A percentile compares a stretch with the other conserved stretches of the same genome.
Evolutionary conservation across 257 asterid species (phyloP).

Genomic region (Prunella vulgaris): DNA sequence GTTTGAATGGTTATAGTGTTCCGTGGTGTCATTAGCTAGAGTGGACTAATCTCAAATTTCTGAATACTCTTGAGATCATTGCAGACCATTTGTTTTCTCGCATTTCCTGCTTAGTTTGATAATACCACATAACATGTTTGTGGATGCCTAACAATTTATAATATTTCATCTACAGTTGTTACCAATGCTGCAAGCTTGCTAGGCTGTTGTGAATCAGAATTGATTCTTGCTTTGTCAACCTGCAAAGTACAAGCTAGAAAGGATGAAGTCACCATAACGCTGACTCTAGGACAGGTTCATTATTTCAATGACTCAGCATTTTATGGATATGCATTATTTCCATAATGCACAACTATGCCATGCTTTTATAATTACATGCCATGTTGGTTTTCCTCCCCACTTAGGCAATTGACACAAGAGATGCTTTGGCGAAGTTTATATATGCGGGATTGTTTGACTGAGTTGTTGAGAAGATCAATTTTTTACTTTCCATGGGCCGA

Average conservation of each 20-base stretch:
- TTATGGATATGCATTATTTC: neutral
- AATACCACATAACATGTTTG: neutral
- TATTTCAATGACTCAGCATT: neutral
- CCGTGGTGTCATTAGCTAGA: neutral
- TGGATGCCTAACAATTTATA: conserved; percentile 19
- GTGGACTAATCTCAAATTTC: neutral
- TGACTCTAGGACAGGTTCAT: conserved; percentile 52
- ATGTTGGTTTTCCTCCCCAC: conserved; percentile 4
- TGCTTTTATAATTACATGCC: conserved; percentile 4
- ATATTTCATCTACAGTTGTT: conserved; percentile 57
- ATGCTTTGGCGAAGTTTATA: conserved; percentile 76
- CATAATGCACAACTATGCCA: conserved; percentile 8
- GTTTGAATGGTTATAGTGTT: too few relatives aligned
- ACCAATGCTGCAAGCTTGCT: conserved; percentile 71
- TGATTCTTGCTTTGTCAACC: conserved; percentile 69
- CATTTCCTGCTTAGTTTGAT: neutral
- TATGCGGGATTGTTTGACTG: conserved; percentile 83
- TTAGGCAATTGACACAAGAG: conserved; percentile 79
- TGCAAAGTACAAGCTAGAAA: conserved; percentile 63
- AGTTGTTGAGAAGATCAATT: conserved; percentile 76
- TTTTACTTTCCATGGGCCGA: conserved; percentile 55
- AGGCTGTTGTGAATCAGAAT: conserved; percentile 70
- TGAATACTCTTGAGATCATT: neutral
- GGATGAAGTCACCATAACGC: conserved; percentile 54
- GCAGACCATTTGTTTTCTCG: neutral